Evolutionary conservation across 495 filamentous ascomycete species (phyloP).

Genomic region (Penicillium atrosanguineum): DNA sequence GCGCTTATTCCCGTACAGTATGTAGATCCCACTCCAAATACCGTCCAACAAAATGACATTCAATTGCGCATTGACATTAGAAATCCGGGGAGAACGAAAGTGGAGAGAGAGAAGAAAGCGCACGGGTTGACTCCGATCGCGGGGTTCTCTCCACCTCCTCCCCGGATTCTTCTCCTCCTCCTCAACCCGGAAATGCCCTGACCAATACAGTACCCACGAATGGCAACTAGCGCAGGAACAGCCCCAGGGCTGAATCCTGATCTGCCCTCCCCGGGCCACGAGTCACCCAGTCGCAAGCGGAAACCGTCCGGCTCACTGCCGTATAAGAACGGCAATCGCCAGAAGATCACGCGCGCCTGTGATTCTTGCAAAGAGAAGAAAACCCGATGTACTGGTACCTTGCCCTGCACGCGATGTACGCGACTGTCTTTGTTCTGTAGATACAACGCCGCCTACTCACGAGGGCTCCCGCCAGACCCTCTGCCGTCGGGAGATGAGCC

Average conservation of each 20-base stretch:
- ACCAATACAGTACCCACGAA: slow-evolving; percentile 1
- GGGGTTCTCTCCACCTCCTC: slow-evolving; percentile 3
- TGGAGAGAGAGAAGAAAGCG: neutral
- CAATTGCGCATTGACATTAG: neutral
- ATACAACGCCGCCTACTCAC: slow-evolving; percentile 45
- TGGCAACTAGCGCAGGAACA: slow-evolving; percentile 20
- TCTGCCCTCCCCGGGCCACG: slow-evolving; percentile 1
- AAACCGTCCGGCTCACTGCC: slow-evolving; percentile 27
- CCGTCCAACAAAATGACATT: no score
- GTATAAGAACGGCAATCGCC: slow-evolving; percentile 28
- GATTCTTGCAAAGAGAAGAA: slow-evolving; percentile 50
- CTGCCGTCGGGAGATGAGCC: slow-evolving; percentile 20
- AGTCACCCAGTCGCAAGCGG: slow-evolving; percentile 23
- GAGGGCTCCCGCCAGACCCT: slow-evolving; percentile 44
- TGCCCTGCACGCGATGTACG: slow-evolving; percentile 43
- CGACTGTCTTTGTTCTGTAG: slow-evolving; percentile 38
- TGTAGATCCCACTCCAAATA: neutral
- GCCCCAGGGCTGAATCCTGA: slow-evolving; percentile 14
- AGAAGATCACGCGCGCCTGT: slow-evolving; percentile 48
- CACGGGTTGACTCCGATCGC: slow-evolving; percentile 1
- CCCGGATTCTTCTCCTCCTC: slow-evolving; percentile 13
- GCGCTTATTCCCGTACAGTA: neutral
- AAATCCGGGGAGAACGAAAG: neutral
- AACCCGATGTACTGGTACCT: slow-evolving; percentile 43
- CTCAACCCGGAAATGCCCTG: neutral